phyloP scores from a whole-genome alignment of 257 asterid genomes.

The Solanum lycopersicoides region DNA sequence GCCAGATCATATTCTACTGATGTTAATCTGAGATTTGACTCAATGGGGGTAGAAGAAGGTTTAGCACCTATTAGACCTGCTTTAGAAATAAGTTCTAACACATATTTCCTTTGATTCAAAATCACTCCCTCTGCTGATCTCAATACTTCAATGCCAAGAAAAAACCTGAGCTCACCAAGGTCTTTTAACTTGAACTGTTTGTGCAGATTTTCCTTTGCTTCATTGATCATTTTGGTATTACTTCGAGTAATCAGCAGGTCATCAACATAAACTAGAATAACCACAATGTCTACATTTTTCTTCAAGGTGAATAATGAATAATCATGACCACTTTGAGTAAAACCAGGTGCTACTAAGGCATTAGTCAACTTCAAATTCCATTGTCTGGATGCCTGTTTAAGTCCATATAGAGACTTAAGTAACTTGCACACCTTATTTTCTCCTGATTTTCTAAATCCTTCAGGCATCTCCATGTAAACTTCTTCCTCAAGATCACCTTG shows the following conservation, averaged over 20 bases:
- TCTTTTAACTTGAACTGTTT: no score
- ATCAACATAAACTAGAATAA: neutral
- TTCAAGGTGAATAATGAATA: no score
- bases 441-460: neutral
- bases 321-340: neutral
- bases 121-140: neutral
- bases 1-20: neutral
- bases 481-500: neutral
- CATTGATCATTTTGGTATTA: no score
- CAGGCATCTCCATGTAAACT: neutral
- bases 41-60: neutral
- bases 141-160: neutral
- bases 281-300: no score
- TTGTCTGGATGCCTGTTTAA: no score
- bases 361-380: neutral
- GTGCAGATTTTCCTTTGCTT: no score
- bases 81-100: no score
- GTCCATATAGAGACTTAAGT: neutral
- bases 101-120: no score
- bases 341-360: no score
- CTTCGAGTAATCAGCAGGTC: neutral
- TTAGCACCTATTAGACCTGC: no score
- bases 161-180: neutral
- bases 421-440: neutral
- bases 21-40: neutral